Evolutionary conservation across 805 yeast genomes (phyloP), one percentile per base, ranked within the genome.

Genomic region (Grigorovia transvaalensis): DNA sequence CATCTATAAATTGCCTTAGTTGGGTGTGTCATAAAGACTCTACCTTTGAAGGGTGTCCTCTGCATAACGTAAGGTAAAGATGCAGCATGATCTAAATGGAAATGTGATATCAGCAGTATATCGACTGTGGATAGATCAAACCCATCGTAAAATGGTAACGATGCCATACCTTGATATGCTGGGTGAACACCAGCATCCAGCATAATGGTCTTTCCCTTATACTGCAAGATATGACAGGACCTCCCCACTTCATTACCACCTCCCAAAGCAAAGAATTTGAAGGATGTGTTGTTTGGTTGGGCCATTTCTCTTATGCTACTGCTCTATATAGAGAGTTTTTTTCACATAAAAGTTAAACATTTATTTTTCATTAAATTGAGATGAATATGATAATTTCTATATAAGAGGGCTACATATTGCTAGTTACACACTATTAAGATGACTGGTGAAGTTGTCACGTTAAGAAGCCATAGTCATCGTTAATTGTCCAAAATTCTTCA

Each of bases 231-330:
- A 64, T 93, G 99, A 64, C 98, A 91, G 38, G 96, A 88, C 54
- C 99, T 72, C 2, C 99, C 99, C 7, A 93, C 99, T 66, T 93
- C 99, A 59, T 85, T 88, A 56, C 98, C 95, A n/a, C 98, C 99
- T 8, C 99, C 99, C 7, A 93, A 76, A 23, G 96, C 90, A 54
- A 86, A 80, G 71, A 93, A 93, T 64, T 79, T 80, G 54, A 85
- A 72, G 17, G 71, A 59, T 35, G 71, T 72, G 38, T 58, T 62
- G 12, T 56, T 54, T 19, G 58, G 52, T 29, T 54, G 53, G 19
- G 60, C 56, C 51, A 55, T 47, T 42, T 41, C 46, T n/a, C 9
- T 41, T 23, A 8, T 27, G 27, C 17, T 41, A 41, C 19, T 41
- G 23, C 12, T 47, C 9, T 15, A n/a, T 29, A 4, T 2, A 46